Conservation (phyloP, 2,329 filamentous ascomycete genomes). For the Trichothecium roseum region DNA sequence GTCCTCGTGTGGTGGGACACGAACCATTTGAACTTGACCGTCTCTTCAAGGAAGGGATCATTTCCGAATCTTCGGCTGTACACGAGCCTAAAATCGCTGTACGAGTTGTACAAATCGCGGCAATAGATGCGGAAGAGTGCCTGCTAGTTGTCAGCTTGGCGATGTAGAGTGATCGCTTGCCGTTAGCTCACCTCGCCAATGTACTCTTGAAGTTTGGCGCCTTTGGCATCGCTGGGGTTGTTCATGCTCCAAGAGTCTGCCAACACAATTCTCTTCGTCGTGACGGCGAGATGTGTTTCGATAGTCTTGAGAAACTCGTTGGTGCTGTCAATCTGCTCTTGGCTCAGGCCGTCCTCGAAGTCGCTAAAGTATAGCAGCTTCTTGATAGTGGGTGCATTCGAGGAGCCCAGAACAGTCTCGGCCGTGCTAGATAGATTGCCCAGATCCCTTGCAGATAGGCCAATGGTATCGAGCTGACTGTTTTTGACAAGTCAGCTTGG, state of each 20-base stretch:
- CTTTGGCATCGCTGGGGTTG: slow-evolving; percentile 11
- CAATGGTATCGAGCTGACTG: slow-evolving; percentile 11
- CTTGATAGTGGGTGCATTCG: neutral
- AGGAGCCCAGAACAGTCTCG: slow-evolving; percentile 7
- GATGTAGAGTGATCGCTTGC: neutral
- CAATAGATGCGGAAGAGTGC: slow-evolving; percentile 18
- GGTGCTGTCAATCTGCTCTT: no score
- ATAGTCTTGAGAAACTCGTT: slow-evolving; percentile 14
- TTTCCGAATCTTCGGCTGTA: slow-evolving; percentile 14
- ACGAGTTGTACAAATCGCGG: slow-evolving; percentile 21
- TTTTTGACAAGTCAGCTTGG: no score
- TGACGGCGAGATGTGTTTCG: slow-evolving; percentile 11
- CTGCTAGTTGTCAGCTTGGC: slow-evolving; percentile 11
- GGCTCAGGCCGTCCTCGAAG: no score
- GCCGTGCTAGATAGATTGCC: slow-evolving; percentile 12
- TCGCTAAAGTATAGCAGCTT: neutral
- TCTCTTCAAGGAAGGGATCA: slow-evolving; percentile 18
- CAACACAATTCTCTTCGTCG: slow-evolving; percentile 9
- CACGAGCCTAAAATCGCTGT: slow-evolving; percentile 14
- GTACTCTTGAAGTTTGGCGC: slow-evolving; percentile 14
- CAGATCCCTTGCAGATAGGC: slow-evolving; percentile 15
- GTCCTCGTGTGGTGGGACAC: slow-evolving; percentile 1
- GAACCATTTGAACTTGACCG: slow-evolving; percentile 18
- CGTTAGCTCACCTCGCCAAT: slow-evolving; percentile 15
- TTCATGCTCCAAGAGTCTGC: slow-evolving; percentile 10